Base-by-base conservation (phyloP, 1,139 yeast species). In the Debaryomyces psychrophilus region DNA sequence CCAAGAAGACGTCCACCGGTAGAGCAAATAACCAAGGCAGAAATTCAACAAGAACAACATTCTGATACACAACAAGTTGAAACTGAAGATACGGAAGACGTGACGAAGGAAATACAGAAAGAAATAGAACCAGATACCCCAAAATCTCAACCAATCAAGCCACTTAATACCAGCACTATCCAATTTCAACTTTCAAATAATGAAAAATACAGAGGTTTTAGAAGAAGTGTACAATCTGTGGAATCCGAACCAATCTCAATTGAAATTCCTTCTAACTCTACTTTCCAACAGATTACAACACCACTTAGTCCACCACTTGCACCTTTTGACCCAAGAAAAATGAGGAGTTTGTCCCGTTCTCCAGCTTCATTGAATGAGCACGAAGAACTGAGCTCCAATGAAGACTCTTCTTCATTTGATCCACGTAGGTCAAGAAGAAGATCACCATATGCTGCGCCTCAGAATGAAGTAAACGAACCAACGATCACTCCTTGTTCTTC, bases 121-220 rank as follows among this genome's bases (percentile, higher is more conserved):
- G 35, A 36, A 15, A 18, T 40, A 35, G 23, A 33, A 17, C 20
- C 46, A 12, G 28, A 31, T 17, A 9, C 36, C 12, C 20, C 37
- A 12, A 31, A 35, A 31, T 3, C 8, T 6, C 25, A 37, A 18
- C 3, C 25, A 14, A 40, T 8, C 17, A 35, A 22, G 6, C 23
- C 41, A 28, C 18, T 17, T 8, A 20, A 48, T 33, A 51, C 54
- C 8, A 18, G 25, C 36, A 33, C 36, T 18, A 50, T 57, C 47
- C 53, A 58, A 50, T 51, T 65, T 55, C 59, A 62, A 46, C 58
- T 67, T 28, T 51, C 58, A 35, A 57, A 62, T 17, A 71, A 71
- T 51, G 72, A 67, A 29, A 75, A 72, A 52, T 75, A 75, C 56
- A 67, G 60, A 50, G 79, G 79, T 1, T 75, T 75, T 59, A 72